Percentiles rank a stretch among this genome's conserved stretches.
Conservation (phyloP, 371 early-diverging fungal species). For the Mucor saturninus region DNA sequence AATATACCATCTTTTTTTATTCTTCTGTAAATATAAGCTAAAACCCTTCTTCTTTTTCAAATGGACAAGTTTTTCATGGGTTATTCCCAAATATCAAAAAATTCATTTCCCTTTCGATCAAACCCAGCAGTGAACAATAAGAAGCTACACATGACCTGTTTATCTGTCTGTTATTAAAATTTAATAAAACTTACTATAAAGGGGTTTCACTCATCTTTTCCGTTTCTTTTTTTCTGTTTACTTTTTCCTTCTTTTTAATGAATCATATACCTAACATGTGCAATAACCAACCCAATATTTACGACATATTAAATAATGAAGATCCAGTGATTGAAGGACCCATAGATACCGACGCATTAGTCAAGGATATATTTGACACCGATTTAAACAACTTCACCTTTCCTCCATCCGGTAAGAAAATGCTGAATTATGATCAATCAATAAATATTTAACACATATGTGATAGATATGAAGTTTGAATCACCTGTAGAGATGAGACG, state of each 20-base stretch:
- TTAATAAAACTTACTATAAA: not conserved
- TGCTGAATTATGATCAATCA: too few species aligned
- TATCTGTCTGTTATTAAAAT: not conserved
- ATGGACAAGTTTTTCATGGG: slow-evolving; percentile 3
- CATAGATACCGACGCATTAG: slow-evolving; percentile 24
- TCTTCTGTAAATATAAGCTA: too few species aligned
- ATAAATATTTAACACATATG: not conserved
- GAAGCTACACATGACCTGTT: not conserved
- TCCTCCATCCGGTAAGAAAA: not conserved
- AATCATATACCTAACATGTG: not conserved
- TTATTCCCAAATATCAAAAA: not conserved
- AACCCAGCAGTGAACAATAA: not conserved
- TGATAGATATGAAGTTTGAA: too few species aligned
- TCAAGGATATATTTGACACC: slow-evolving; percentile 23
- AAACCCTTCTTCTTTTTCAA: not conserved
- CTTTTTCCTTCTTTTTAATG: not conserved
- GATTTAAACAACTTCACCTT: not conserved
- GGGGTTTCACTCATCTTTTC: not conserved
- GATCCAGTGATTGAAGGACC: slow-evolving; percentile 17
- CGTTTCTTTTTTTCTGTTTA: slow-evolving; percentile 14
- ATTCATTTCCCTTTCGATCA: not conserved
- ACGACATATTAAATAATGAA: slow-evolving; percentile 23
- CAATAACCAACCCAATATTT: slow-evolving; percentile 19
- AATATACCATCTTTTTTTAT: too few species aligned
- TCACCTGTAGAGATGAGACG: too few species aligned